These are phyloP conservation scores for Coleophoma crateriformis DNA, from an alignment of 2,329 filamentous ascomycete species.

Conservation along the genomic window DNA sequence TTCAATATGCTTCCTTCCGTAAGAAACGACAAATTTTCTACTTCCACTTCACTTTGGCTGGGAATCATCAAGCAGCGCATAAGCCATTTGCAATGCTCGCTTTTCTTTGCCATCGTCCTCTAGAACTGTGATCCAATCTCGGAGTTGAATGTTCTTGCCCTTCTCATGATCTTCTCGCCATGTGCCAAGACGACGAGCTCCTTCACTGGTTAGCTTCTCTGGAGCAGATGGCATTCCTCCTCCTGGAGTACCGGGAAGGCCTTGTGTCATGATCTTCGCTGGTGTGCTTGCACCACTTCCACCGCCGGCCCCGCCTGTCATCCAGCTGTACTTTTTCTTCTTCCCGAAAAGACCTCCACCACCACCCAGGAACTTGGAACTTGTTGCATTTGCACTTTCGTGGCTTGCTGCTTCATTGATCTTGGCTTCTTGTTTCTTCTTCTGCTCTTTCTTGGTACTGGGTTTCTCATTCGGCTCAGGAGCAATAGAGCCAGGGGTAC, in stretches of 20 bases:
- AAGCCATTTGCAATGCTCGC: slow-evolving; percentile 48
- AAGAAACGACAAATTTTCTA: no score
- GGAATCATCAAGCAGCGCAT: slow-evolving; percentile 19
- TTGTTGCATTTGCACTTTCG: slow-evolving; percentile 77
- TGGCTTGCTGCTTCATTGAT: slow-evolving; percentile 74
- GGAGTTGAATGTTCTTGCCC: slow-evolving; percentile 74
- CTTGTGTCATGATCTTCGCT: slow-evolving; percentile 23
- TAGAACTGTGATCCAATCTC: slow-evolving; percentile 75
- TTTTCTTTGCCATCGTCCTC: slow-evolving; percentile 71
- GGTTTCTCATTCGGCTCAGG: slow-evolving; percentile 62
- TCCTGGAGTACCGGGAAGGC: slow-evolving; percentile 28
- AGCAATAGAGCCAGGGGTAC: slow-evolving; percentile 56
- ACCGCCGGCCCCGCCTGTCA: slow-evolving; percentile 50
- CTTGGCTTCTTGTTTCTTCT: slow-evolving; percentile 66
- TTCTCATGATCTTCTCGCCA: slow-evolving; percentile 75
- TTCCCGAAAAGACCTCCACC: slow-evolving; percentile 51
- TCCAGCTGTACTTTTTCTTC: slow-evolving; percentile 72
- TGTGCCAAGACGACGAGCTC: slow-evolving; percentile 61
- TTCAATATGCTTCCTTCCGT: no score
- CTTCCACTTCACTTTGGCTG: slow-evolving; percentile 27
- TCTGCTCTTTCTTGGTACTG: slow-evolving; percentile 83
- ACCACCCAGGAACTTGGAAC: slow-evolving; percentile 67
- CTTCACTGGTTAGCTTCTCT: slow-evolving; percentile 46
- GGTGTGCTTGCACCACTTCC: slow-evolving; percentile 49
- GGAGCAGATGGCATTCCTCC: slow-evolving; percentile 28